These are phyloP conservation scores for Lachnum nothofagi DNA, from an alignment of 2,329 filamentous ascomycete species.

Conservation along the genomic window DNA sequence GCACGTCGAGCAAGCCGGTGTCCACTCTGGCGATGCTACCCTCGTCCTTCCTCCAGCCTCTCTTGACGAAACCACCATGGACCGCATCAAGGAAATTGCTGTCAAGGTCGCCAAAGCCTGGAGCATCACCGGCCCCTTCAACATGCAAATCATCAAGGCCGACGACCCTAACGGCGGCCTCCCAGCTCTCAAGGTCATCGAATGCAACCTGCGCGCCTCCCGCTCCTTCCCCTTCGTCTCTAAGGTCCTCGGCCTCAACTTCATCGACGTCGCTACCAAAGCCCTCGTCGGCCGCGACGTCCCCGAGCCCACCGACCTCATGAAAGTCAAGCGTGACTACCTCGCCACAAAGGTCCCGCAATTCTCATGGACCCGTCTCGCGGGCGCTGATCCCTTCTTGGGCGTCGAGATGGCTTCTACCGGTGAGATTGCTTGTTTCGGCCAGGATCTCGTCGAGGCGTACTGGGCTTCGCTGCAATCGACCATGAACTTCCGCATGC, in stretches of 20 bases:
- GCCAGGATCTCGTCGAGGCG: slow-evolving; percentile 88
- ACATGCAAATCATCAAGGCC: slow-evolving; percentile 99
- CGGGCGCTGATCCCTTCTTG: slow-evolving; percentile 93
- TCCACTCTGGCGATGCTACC: slow-evolving; percentile 96
- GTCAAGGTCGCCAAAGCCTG: slow-evolving; percentile 94
- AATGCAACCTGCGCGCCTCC: slow-evolving; percentile 95
- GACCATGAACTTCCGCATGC: slow-evolving; percentile 98
- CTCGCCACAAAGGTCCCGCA: slow-evolving; percentile 96
- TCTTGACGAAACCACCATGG: slow-evolving; percentile 72
- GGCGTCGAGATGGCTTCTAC: slow-evolving; percentile 97
- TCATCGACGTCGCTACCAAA: slow-evolving; percentile 92
- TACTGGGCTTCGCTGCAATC: slow-evolving; percentile 97
- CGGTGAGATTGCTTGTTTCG: slow-evolving; percentile 98
- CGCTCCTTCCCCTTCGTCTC: slow-evolving; percentile 97
- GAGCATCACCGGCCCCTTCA: slow-evolving; percentile 97
- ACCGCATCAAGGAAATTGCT: slow-evolving; percentile 89
- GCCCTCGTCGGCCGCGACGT: slow-evolving; percentile 82
- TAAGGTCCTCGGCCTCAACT: slow-evolving; percentile 94
- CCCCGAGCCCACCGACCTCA: slow-evolving; percentile 79
- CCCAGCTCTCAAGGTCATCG: slow-evolving; percentile 85
- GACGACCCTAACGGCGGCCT: slow-evolving; percentile 68
- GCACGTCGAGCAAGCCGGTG: slow-evolving; percentile 94
- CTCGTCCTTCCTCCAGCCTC: slow-evolving; percentile 82
- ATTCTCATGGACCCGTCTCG: slow-evolving; percentile 97
- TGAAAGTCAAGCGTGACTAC: slow-evolving; percentile 85